A percentile compares a stretch with the other conserved stretches of the same genome.
phyloP scores from a whole-genome alignment of 2,329 filamentous ascomycete genomes.

The Tolypocladium guangdongense region DNA sequence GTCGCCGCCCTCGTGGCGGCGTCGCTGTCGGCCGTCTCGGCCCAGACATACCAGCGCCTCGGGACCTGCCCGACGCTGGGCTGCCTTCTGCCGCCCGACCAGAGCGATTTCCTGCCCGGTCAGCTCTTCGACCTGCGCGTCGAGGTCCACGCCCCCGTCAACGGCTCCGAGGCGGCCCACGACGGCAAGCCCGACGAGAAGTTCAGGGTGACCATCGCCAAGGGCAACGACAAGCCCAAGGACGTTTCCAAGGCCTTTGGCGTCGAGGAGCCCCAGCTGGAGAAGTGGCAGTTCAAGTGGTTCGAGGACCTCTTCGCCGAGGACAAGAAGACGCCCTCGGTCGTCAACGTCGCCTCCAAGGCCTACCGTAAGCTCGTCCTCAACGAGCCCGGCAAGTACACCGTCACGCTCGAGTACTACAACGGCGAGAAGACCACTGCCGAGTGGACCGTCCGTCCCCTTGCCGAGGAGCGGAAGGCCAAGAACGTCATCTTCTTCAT shows the following conservation, averaged over 20 bases:
- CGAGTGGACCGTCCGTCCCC: slow-evolving; percentile 64
- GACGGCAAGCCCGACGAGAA: slow-evolving; percentile 57
- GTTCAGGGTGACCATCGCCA: slow-evolving; percentile 66
- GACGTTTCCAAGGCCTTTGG: slow-evolving; percentile 57
- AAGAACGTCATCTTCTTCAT: slow-evolving; percentile 85
- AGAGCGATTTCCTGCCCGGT: slow-evolving; percentile 71
- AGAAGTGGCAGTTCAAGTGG: slow-evolving; percentile 78
- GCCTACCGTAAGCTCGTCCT: slow-evolving; percentile 66
- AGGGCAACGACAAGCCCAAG: slow-evolving; percentile 43
- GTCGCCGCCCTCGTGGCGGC: slow-evolving; percentile 21
- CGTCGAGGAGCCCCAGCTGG: slow-evolving; percentile 58
- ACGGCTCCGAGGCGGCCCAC: slow-evolving; percentile 69
- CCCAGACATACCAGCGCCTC: slow-evolving; percentile 49
- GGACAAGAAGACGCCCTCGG: slow-evolving; percentile 55
- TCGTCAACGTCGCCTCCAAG: slow-evolving; percentile 74
- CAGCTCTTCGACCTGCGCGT: slow-evolving; percentile 78
- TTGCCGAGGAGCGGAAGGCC: slow-evolving; percentile 58
- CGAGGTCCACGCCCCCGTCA: slow-evolving; percentile 71
- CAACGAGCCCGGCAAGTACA: slow-evolving; percentile 70
- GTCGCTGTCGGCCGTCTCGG: slow-evolving; percentile 30
- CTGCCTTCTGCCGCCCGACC: slow-evolving; percentile 50
- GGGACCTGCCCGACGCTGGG: slow-evolving; percentile 48
- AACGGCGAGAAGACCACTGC: slow-evolving; percentile 59
- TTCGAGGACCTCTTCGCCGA: slow-evolving; percentile 74
- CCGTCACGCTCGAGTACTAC: slow-evolving; percentile 67